Conservation (phyloP, 768 basidiomycete species). For the Psilocybe tampanensis region DNA sequence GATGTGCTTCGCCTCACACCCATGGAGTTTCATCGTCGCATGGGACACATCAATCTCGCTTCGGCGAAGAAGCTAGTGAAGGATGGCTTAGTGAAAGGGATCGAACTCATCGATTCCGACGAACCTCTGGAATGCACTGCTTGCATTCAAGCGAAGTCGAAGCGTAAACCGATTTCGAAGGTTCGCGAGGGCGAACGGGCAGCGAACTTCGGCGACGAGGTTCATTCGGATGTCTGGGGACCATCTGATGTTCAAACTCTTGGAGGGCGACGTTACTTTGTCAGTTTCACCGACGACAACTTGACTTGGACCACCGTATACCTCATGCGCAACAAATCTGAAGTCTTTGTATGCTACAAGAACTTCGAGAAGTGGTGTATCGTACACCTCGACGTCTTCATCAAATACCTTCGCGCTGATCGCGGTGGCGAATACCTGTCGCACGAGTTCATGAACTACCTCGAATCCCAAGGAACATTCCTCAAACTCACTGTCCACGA, state of each 20-base stretch:
- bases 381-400: constrained; percentile 22
- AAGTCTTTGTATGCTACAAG: constrained; percentile 26
- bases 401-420: constrained; percentile 35
- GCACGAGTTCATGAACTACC: constrained; percentile 26
- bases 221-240: constrained; percentile 44
- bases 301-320: constrained; percentile 14
- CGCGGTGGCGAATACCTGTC: constrained; percentile 39
- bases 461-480: constrained; percentile 33
- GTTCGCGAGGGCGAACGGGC: constrained; percentile 12
- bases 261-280: constrained; percentile 25
- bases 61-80: constrained; percentile 21
- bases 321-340: constrained; percentile 25
- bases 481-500: constrained; percentile 2
- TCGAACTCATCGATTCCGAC: not conserved
- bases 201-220: constrained; percentile 10
- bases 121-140: constrained; percentile 35
- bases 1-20: constrained; percentile 15
- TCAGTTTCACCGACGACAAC: constrained; percentile 33
- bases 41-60: constrained; percentile 31
- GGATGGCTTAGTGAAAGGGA: constrained; percentile 24
- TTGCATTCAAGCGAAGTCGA: constrained; percentile 45
- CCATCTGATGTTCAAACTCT: constrained; percentile 25
- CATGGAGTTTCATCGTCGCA: constrained; percentile 25
- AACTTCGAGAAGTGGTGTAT: constrained; percentile 29
- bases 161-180: constrained; percentile 29